Evolutionary conservation across 1,139 yeast genomes (phyloP), one percentile per base, ranked within the genome.

Genomic region (Pichia sp.): DNA sequence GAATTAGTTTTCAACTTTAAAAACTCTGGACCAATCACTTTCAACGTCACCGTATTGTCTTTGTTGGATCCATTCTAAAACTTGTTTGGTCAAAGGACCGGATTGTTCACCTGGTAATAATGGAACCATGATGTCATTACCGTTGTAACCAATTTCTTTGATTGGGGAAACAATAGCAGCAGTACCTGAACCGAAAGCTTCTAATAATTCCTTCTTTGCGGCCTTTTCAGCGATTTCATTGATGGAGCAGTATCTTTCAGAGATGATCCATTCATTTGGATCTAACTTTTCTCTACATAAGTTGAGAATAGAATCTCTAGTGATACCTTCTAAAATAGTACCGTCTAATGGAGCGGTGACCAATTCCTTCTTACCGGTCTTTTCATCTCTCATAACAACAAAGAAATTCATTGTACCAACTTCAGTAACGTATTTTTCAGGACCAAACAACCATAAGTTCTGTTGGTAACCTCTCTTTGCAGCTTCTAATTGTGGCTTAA

Each of bases 341-440:
- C 98, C 98, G 61, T 92, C 97, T 58, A 90, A 72, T 50, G 98
- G 98, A 49, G 97, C 95, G 49, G 98, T 92, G 40, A 81, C 95
- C 56, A 92, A 75, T 70, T 92, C 98, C 62, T 85, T 84, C 69
- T 81, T 85, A 46, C 95, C 96, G 37, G 81, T 75, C 27, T 67
- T 71, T 6, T 69, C 55, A 60, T 81, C 76, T 66, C 79, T 68
- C 71, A 90, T 86, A 11, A 80, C 96, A 57, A 85, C 81, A 69
- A 90, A 92, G 40, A 76, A 90, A 67, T 92, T 92, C 97, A 92
- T 92, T 49, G 97, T 88, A 55, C 98, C 98, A 49, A 86, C 97
- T 69, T 92, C 98, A 52, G 97, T 92, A 58, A 92, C 77, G 64
- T 79, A 69, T 50, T 88, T 87, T 60, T 90, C 92, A 43, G 84